Evolutionary conservation across 2,329 filamentous ascomycete species (phyloP).

Genomic region (Diaporthe ampelina): DNA sequence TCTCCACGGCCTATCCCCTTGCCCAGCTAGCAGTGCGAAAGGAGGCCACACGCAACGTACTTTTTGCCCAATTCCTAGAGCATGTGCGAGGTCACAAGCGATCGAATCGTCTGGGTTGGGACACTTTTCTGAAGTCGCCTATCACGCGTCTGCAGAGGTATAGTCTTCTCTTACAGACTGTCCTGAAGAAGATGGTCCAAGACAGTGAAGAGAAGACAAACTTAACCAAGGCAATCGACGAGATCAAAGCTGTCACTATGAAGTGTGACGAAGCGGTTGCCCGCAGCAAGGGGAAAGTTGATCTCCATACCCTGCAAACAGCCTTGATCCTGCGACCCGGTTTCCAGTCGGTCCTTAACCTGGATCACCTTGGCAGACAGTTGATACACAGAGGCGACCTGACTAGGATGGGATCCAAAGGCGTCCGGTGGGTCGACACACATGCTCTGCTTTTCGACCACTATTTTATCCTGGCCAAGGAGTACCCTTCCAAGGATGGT

Average conservation of each 20-base stretch:
- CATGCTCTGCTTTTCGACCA: conserved; percentile 96
- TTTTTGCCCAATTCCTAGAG: conserved; percentile 90
- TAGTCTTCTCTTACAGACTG: conserved; percentile 83
- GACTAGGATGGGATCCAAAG: conserved; percentile 87
- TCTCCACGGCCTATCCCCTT: conserved; percentile 87
- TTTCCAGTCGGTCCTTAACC: conserved; percentile 90
- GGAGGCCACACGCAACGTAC: conserved; percentile 85
- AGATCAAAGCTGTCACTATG: conserved; percentile 89
- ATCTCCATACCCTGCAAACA: conserved; percentile 84
- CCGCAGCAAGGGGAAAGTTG: conserved; percentile 91
- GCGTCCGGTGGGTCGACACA: conserved; percentile 94
- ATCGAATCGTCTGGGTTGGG: conserved; percentile 90
- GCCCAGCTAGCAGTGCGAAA: conserved; percentile 87
- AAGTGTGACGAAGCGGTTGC: conserved; percentile 95
- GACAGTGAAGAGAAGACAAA: conserved; percentile 94
- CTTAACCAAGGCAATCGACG: conserved; percentile 85
- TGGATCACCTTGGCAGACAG: conserved; percentile 93
- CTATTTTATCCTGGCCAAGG: conserved; percentile 93
- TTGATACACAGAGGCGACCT: conserved; percentile 91
- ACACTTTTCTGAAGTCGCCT: conserved; percentile 92
- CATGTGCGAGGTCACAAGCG: conserved; percentile 82
- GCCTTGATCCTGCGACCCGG: conserved; percentile 89
- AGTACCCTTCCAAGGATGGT: conserved; percentile 76
- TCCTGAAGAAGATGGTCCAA: conserved; percentile 84
- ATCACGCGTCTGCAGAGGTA: conserved; percentile 95